Percentiles rank a stretch among this genome's conserved stretches.
These are phyloP conservation scores for Stentor roeselii DNA, from an alignment of 73 alveolate genomes.

Conservation along the genomic window DNA sequence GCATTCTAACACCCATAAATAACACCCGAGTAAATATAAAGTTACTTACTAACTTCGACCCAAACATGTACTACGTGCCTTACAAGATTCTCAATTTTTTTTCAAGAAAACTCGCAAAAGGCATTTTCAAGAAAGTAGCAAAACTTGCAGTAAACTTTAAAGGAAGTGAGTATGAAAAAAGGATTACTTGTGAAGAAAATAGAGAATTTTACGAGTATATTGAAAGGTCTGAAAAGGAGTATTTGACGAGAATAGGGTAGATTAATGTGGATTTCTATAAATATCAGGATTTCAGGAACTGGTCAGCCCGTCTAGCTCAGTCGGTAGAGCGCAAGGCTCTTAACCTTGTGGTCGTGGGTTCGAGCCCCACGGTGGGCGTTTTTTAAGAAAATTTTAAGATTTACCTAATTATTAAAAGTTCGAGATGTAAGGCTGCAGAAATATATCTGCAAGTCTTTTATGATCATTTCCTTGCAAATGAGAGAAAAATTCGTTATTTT, in stretches of 20 bases:
- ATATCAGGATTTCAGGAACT: no score
- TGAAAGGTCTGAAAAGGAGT: neutral
- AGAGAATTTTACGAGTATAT: neutral
- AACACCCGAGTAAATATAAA: neutral
- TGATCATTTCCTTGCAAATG: neutral
- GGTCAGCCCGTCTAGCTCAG: no score
- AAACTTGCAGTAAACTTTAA: neutral
- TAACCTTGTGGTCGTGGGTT: no score
- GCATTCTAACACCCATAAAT: neutral
- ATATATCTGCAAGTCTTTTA: neutral
- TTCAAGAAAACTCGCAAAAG: constrained; percentile 21
- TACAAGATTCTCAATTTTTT: neutral
- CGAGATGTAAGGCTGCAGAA: neutral
- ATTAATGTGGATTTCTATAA: no score
- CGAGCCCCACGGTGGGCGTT: no score
- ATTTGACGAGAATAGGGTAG: neutral
- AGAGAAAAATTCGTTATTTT: neutral
- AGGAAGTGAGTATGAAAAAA: constrained; percentile 15
- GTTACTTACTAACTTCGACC: neutral
- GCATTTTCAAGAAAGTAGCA: neutral
- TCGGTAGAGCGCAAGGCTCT: no score
- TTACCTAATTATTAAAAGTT: no score
- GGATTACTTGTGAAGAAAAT: neutral
- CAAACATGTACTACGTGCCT: neutral
- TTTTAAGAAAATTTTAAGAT: no score